Percentiles rank a stretch among this genome's conserved stretches.
phyloP scores from a whole-genome alignment of 345 rosid genomes.

The Lepidium didymum region DNA sequence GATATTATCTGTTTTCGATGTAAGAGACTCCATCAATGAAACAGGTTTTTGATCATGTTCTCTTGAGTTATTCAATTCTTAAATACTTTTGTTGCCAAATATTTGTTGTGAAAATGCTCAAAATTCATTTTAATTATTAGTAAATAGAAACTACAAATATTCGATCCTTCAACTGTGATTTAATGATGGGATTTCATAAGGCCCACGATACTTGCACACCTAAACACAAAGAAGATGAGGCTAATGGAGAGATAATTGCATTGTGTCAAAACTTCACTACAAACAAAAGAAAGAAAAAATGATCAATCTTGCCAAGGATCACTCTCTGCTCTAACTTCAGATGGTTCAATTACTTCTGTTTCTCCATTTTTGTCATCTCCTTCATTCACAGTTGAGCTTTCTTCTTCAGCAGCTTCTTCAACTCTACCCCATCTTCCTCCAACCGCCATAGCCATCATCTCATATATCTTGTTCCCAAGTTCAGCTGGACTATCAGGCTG shows the following conservation, averaged over 20 bases:
- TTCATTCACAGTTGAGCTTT: background rate
- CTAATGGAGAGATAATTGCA: background rate
- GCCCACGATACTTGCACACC: background rate
- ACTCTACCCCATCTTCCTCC: slow-evolving; percentile 98
- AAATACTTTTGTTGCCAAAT: too few relatives aligned
- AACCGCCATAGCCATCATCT: slow-evolving; percentile 97
- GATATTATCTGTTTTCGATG: too few relatives aligned
- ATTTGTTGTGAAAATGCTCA: background rate
- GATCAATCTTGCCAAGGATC: slow-evolving; percentile 80
- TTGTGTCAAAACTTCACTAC: slow-evolving; percentile 8
- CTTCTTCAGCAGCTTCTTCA: slow-evolving; percentile 34
- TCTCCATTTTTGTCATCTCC: slow-evolving; percentile 28
- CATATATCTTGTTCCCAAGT: slow-evolving; percentile 89
- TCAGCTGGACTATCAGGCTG: slow-evolving; percentile 99
- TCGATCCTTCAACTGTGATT: background rate
- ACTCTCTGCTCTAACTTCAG: slow-evolving; percentile 75
- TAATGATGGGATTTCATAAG: background rate
- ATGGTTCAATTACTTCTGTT: slow-evolving; percentile 78
- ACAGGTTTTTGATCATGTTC: too few relatives aligned
- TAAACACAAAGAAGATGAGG: background rate
- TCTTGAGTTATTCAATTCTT: too few relatives aligned
- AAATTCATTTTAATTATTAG: background rate
- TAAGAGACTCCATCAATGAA: too few relatives aligned
- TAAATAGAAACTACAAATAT: background rate
- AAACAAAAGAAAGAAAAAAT: background rate